Base-by-base conservation (phyloP, 2,329 filamentous ascomycete genomes). In the Fusarium sp. region DNA sequence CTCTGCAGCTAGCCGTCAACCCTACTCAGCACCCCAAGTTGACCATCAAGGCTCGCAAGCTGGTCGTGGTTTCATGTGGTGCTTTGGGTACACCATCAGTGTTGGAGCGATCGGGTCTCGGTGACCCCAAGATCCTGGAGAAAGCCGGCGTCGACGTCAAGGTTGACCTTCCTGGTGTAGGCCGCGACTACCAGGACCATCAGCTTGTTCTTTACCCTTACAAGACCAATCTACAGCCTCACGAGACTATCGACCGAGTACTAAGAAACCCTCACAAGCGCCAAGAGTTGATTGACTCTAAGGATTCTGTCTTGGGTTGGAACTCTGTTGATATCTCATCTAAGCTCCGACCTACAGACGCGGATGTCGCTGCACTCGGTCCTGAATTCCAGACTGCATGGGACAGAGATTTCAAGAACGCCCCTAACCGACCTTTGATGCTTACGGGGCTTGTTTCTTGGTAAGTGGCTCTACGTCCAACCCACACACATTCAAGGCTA, bases 41-140 rank as follows among this genome's bases (percentile, higher is more conserved):
- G 28, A 68, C 42, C 0, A 51, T 79, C 31, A 74, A 68, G 53
- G 78, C 77, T 1, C 72, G 64, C 8, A 79, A 74, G 42, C 65
- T 76, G 0, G 77, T 80, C 0, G 68, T 80, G 1, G 69, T 78
- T 0, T 77, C 77, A 72, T 84, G 71, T 6, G 88, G 88, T 13
- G 82, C 86, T 0, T 79, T 84, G 7, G 84, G 85, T 3, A 86
- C 87, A 0, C 87, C 88, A 0, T 76, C 78, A 0, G 81, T 91
- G 2, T 83, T 92, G 0, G 88, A 91, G 74, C 80, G 89, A 20
- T 91, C 89, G 1, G 90, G 90, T 9, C 72, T 92, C 2, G 88
- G 88, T n/a, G 80, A 82, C 44, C 78, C 81, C 1, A 79, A 83
- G 3, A 71, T 88, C 7, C 81, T 91, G 3, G 73, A 81, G 42